Evolutionary conservation across 345 rosid species (phyloP).

Genomic region (Ricinus communis): DNA sequence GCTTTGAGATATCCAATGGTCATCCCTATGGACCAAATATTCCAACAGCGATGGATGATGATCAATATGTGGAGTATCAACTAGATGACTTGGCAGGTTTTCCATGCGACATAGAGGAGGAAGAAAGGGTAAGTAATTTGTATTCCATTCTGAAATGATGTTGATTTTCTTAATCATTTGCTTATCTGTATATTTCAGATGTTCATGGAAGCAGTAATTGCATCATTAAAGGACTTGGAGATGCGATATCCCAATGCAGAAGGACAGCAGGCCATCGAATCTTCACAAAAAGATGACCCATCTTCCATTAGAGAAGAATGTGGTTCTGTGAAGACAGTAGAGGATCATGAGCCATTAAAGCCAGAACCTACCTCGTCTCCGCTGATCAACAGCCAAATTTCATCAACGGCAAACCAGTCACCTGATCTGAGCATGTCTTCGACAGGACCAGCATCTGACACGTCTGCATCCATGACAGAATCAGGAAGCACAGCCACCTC

Average conservation of each 20-base stretch:
- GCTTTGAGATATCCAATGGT: constrained; percentile 71
- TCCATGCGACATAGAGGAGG: constrained; percentile 74
- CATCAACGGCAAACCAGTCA: constrained; percentile 31
- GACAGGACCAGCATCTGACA: constrained; percentile 15
- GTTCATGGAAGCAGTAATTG: constrained; percentile 81
- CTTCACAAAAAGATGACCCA: constrained; percentile 30
- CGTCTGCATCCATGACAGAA: constrained; percentile 24
- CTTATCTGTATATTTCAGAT: constrained; percentile 48
- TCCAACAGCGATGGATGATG: constrained; percentile 57
- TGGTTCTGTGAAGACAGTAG: constrained; percentile 5
- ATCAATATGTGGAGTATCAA: constrained; percentile 76
- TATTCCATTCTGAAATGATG: not conserved
- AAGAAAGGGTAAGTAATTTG: constrained; percentile 63
- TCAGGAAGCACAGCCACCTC: constrained; percentile 36
- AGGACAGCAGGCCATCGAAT: constrained; percentile 15
- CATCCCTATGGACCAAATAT: constrained; percentile 60
- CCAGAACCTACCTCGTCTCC: constrained; percentile 37
- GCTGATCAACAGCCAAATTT: constrained; percentile 16
- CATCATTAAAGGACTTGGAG: constrained; percentile 66
- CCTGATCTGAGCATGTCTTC: constrained; percentile 34
- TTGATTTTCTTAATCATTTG: not conserved
- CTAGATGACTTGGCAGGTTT: constrained; percentile 75
- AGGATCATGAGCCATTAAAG: constrained; percentile 29
- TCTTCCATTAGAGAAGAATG: constrained; percentile 11
- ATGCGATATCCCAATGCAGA: constrained; percentile 20